Evolutionary conservation across 305 asterid genomes (phyloP).

Genomic region (Fraxinus velutina): DNA sequence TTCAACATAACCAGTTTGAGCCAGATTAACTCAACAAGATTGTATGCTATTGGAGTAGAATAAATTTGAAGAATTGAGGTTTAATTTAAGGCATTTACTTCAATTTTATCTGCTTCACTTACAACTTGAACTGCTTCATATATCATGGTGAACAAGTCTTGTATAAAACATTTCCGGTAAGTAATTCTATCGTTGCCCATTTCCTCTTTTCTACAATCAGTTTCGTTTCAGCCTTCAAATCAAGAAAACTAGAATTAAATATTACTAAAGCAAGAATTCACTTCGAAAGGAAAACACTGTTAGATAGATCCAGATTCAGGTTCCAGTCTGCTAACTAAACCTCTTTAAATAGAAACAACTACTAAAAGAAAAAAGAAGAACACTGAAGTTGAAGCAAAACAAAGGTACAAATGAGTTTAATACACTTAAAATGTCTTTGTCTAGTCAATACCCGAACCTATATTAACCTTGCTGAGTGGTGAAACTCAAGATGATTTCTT

Average conservation of each 20-base stretch:
- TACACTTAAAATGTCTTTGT: slow-evolving; percentile 32
- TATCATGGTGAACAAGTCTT: neutral
- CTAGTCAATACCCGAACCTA: slow-evolving; percentile 96
- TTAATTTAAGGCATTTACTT: neutral
- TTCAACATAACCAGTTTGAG: neutral
- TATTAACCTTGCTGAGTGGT: slow-evolving; percentile 5
- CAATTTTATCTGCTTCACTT: neutral
- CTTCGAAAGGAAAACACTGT: neutral
- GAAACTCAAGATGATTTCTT: slow-evolving; percentile 18
- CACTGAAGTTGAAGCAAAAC: neutral
- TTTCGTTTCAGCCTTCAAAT: neutral
- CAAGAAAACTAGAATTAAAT: neutral
- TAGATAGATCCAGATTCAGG: slow-evolving; percentile 15
- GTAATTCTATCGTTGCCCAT: neutral
- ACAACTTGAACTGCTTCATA: neutral
- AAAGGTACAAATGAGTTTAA: slow-evolving; percentile 17
- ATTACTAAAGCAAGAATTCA: neutral
- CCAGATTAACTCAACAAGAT: neutral
- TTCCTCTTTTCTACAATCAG: neutral
- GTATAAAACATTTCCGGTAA: neutral
- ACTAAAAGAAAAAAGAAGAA: neutral
- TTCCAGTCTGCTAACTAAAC: slow-evolving; percentile 16
- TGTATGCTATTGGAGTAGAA: neutral
- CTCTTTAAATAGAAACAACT: slow-evolving; percentile 18
- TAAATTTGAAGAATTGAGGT: neutral